Conservation (phyloP, 768 basidiomycete genomes). For the Coprinopsis marcescibilis region DNA sequence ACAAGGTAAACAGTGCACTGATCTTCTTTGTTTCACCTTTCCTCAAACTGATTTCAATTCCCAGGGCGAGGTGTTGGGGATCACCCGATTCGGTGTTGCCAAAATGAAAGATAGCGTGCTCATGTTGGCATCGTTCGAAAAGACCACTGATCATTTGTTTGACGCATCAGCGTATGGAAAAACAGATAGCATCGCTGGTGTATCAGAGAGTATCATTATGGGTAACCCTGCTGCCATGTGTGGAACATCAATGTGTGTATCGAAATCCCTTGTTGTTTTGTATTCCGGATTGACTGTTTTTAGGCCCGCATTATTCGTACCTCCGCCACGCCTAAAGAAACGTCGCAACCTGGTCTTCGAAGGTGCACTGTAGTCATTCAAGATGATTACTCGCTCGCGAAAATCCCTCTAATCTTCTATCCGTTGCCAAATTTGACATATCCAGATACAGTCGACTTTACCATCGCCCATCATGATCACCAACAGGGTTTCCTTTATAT, state of each 20-base stretch:
- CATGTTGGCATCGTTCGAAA: constrained; percentile 99
- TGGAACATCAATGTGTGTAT: constrained; percentile 83
- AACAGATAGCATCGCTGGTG: constrained; percentile 90
- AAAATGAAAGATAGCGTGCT: constrained; percentile 99
- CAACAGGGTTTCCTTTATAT: too few species aligned
- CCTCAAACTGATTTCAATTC: constrained; percentile 5
- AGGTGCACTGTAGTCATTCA: constrained; percentile 29
- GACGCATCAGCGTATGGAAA: constrained; percentile 96
- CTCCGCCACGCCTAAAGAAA: constrained; percentile 40
- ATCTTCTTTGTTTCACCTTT: background rate
- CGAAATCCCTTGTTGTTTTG: background rate
- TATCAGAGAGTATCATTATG: constrained; percentile 99
- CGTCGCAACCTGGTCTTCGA: constrained; percentile 48
- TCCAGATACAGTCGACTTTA: too few species aligned
- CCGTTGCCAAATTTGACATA: too few species aligned
- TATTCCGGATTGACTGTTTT: constrained; percentile 5
- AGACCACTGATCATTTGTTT: constrained; percentile 98
- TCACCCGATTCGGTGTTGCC: constrained; percentile 97
- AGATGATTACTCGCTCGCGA: too few species aligned
- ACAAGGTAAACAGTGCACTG: constrained; percentile 64
- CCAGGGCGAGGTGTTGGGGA: constrained; percentile 96
- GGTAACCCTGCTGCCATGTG: constrained; percentile 92
- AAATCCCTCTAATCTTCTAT: too few species aligned
- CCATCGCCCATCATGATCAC: too few species aligned
- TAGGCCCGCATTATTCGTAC: constrained; percentile 47